phyloP scores from a whole-genome alignment of 2,329 filamentous ascomycete genomes.

The Paraphoma chrysanthemicola region DNA sequence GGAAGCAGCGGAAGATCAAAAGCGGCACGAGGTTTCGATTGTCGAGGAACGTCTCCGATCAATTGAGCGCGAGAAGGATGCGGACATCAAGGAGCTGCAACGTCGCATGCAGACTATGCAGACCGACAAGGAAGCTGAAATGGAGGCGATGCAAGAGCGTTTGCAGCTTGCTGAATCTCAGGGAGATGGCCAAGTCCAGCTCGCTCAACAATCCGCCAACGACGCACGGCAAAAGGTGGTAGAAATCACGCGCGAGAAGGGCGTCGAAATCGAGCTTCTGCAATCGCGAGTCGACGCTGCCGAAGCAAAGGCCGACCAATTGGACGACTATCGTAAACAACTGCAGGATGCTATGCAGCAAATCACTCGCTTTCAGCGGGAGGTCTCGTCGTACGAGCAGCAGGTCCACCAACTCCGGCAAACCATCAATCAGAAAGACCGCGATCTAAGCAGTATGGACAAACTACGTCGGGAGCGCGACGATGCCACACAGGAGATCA shows the following conservation, averaged over 20 bases:
- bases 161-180: constrained; percentile 50
- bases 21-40: constrained; percentile 35
- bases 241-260: constrained; percentile 46
- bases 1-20: constrained; percentile 31
- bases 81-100: constrained; percentile 45
- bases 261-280: constrained; percentile 46
- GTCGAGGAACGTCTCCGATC: constrained; percentile 41
- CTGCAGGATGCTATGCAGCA: constrained; percentile 45
- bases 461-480: constrained; percentile 40
- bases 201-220: constrained; percentile 49
- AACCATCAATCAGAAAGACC: constrained; percentile 37
- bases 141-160: constrained; percentile 50
- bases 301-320: constrained; percentile 43
- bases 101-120: constrained; percentile 40
- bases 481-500: constrained; percentile 41
- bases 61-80: constrained; percentile 46
- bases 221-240: constrained; percentile 48
- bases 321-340: constrained; percentile 45
- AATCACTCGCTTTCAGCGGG: constrained; percentile 37
- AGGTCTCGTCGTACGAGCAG: constrained; percentile 37
- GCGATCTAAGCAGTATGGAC: constrained; percentile 36
- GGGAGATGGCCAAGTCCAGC: constrained; percentile 49
- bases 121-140: constrained; percentile 47
- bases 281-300: constrained; percentile 45
- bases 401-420: constrained; percentile 41